Evolutionary conservation across 106 monocot species (phyloP).

Genomic region (Allium cepa): DNA sequence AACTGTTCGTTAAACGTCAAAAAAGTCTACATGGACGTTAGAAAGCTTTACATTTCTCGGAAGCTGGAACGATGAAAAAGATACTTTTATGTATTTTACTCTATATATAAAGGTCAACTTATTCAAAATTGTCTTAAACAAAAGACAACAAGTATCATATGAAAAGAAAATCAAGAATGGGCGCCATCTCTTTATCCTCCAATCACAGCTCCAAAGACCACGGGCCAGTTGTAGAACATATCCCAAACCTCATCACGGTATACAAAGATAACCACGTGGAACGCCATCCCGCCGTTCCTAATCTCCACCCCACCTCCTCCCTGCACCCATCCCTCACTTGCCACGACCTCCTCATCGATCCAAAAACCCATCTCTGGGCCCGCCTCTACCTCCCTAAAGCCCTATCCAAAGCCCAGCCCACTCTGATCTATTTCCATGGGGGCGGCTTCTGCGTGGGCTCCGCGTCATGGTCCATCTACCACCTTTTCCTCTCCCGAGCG

Average conservation of each 20-base stretch:
- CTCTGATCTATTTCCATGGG: slow-evolving; percentile 87
- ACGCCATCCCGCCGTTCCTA: slow-evolving; percentile 41
- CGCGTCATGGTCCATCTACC: slow-evolving; percentile 76
- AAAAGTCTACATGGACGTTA: too few relatives aligned
- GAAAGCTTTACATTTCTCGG: too few relatives aligned
- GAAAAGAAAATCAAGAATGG: slow-evolving; percentile 30
- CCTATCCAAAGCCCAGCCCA: slow-evolving; percentile 20
- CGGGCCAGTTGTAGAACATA: slow-evolving; percentile 48
- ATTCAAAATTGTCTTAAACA: not conserved
- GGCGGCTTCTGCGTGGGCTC: slow-evolving; percentile 91
- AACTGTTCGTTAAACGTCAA: too few relatives aligned
- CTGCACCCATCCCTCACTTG: slow-evolving; percentile 24
- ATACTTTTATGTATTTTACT: not conserved
- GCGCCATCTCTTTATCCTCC: slow-evolving; percentile 17
- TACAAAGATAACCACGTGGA: slow-evolving; percentile 70
- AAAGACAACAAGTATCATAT: not conserved
- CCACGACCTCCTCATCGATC: slow-evolving; percentile 30
- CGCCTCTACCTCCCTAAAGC: slow-evolving; percentile 43
- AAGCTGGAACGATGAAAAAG: too few relatives aligned
- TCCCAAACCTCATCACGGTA: slow-evolving; percentile 52
- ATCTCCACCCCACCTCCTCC: slow-evolving; percentile 33
- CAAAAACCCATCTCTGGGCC: slow-evolving; percentile 25
- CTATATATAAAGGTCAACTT: slow-evolving; percentile 2
- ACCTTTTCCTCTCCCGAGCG: slow-evolving; percentile 45
- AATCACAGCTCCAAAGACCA: slow-evolving; percentile 3